These are phyloP conservation scores for Chytridium lagenaria DNA, from an alignment of 371 early-diverging fungal species.

Conservation along the genomic window DNA sequence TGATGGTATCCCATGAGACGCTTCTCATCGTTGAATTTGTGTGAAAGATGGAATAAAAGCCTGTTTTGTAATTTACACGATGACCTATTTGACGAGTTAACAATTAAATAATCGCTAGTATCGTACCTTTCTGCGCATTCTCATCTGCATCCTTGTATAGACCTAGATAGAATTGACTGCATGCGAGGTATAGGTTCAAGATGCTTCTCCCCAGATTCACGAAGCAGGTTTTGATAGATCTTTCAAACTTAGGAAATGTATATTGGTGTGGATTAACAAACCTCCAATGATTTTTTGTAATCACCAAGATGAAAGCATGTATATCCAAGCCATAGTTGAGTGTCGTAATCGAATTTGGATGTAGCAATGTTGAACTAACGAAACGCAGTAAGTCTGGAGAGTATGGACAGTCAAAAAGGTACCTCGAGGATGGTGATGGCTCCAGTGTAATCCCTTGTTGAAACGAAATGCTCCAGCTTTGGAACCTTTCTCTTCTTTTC, in stretches of 20 bases:
- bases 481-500: constrained; percentile 54
- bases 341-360: constrained; percentile 48
- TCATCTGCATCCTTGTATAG: constrained; percentile 63
- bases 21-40: constrained; percentile 66
- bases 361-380: constrained; percentile 52
- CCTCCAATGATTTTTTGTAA: constrained; percentile 59
- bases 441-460: constrained; percentile 58
- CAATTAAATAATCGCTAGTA: background rate
- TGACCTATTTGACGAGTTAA: constrained; percentile 45
- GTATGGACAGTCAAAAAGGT: no score
- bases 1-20: constrained; percentile 63
- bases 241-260: constrained; percentile 4
- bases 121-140: constrained; percentile 53
- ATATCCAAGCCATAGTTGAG: constrained; percentile 58
- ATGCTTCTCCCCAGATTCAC: constrained; percentile 48
- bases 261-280: no score
- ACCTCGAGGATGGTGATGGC: constrained; percentile 64
- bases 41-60: constrained; percentile 60
- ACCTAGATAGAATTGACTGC: constrained; percentile 61
- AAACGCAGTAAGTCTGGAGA: background rate
- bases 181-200: constrained; percentile 55
- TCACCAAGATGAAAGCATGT: constrained; percentile 60
- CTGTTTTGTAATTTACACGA: constrained; percentile 63
- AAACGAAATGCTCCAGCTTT: constrained; percentile 55
- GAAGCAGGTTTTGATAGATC: constrained; percentile 49